phyloP scores from a whole-genome alignment of 768 basidiomycete genomes.

The Suillus clintonianus region DNA sequence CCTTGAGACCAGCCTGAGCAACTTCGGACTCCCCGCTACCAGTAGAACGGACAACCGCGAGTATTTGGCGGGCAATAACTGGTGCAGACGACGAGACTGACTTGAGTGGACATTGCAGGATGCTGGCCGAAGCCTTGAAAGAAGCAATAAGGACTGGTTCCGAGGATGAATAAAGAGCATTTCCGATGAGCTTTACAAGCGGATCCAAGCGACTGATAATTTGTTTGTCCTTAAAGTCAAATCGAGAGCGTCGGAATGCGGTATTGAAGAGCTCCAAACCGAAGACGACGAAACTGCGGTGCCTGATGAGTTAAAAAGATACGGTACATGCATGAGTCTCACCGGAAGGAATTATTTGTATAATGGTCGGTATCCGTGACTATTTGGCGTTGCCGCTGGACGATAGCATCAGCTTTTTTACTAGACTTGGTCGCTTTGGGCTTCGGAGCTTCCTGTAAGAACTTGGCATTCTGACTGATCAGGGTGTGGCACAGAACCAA shows the following conservation, averaged over 20 bases:
- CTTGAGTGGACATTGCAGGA: slow-evolving; percentile 83
- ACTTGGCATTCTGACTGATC: slow-evolving; percentile 87
- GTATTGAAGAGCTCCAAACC: slow-evolving; percentile 91
- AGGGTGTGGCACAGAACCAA: slow-evolving; percentile 86
- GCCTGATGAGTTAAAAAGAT: slow-evolving; percentile 4
- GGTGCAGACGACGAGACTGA: slow-evolving; percentile 75
- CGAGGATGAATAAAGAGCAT: slow-evolving; percentile 85
- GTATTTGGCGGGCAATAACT: slow-evolving; percentile 79
- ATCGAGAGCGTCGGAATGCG: slow-evolving; percentile 81
- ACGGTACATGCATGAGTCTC: slow-evolving; percentile 16
- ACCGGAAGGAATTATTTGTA: slow-evolving; percentile 87
- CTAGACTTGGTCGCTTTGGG: slow-evolving; percentile 32
- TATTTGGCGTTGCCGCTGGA: slow-evolving; percentile 75
- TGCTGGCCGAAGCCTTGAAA: slow-evolving; percentile 76
- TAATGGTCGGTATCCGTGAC: slow-evolving; percentile 65
- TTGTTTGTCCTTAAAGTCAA: slow-evolving; percentile 78
- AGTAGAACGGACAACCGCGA: slow-evolving; percentile 77
- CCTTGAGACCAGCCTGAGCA: slow-evolving; percentile 84
- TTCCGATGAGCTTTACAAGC: slow-evolving; percentile 85
- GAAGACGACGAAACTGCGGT: slow-evolving; percentile 78
- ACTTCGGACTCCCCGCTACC: slow-evolving; percentile 91
- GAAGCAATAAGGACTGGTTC: slow-evolving; percentile 73
- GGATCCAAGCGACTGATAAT: slow-evolving; percentile 83
- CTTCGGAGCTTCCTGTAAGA: slow-evolving; percentile 63
- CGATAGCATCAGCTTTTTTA: slow-evolving; percentile 60